Evolutionary conservation across 2,329 filamentous ascomycete species (phyloP), one percentile per base, ranked within the genome.

Genomic region (Ophiostoma australiae): DNA sequence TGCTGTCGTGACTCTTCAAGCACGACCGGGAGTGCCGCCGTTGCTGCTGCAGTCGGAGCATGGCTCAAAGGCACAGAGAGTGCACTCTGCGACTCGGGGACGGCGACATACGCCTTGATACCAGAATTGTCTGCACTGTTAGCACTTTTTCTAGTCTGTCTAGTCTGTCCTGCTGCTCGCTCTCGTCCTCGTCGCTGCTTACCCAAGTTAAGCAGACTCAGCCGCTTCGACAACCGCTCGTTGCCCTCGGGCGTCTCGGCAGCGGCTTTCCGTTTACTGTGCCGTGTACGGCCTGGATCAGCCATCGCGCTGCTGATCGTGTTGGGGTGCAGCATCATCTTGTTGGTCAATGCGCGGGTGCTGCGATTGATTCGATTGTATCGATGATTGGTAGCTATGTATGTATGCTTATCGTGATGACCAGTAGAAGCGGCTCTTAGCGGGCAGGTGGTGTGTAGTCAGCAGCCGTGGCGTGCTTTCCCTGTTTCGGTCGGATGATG

Each of bases 191-290:
- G 20, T 23, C 69, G 23, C 7, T 41, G 41, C 83, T 71, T 87
- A 95, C 93, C 91, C 74, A 97, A 82, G 78, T 94, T 93, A 70
- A 97, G 85, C 69, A 91, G 83, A 78, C 92, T 91, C 79, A 97
- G 85, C 74, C 91, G 87, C 82, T 97, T 97, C 67, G 91, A 90
- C 74, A 97, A 85, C 69, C 93, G 90, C 81, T 96, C 87, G 74
- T 87, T 88, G 76, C 87, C 75, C 23, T 79, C 77, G n/a, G 78
- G 77, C 13, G 61, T 84, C 73, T 86, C 85, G 17, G 80, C 85
- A 72, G 87, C 85, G 72, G 87, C 85, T 80, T 89, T 90, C 76
- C 88, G 81, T 81, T 90, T 90, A 76, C 83, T 81, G 75, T 78
- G 77, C 72, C 69, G 73, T 31, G 72, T 68, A 44, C 72, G 68